A percentile compares a stretch with the other conserved stretches of the same genome.
These are phyloP conservation scores for Acer saccharum DNA, from an alignment of 345 rosid genomes.

Conservation along the genomic window DNA sequence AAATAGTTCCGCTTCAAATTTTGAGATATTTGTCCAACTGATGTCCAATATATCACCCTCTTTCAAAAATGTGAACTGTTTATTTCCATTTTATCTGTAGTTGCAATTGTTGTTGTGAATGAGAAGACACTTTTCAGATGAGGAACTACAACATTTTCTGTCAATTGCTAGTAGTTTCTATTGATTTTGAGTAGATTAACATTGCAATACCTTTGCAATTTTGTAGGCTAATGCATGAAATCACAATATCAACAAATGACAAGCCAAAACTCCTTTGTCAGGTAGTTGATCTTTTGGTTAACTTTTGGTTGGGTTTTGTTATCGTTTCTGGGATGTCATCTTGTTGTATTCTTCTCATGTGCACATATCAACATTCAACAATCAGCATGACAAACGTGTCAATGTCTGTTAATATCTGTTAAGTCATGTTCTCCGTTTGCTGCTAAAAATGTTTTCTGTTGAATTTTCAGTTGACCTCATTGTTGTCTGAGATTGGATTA, in stretches of 20 bases:
- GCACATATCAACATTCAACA: conserved; percentile 1
- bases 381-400: neutral
- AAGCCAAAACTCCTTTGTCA: conserved; percentile 65
- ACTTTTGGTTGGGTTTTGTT: conserved; percentile 7
- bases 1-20: conserved; percentile 20
- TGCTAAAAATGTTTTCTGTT: conserved; percentile 4
- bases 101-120: neutral
- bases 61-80: neutral
- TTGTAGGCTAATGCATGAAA: conserved; percentile 70
- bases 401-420: too few relatives aligned
- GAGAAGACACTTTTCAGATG: neutral
- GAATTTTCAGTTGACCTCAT: conserved; percentile 60
- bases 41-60: neutral
- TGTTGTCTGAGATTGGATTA: conserved; percentile 62
- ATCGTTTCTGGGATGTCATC: conserved; percentile 21
- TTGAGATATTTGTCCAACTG: conserved; percentile 5
- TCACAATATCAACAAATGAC: conserved; percentile 67
- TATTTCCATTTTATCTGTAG: neutral
- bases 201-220: conserved; percentile 17
- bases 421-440: neutral
- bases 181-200: conserved; percentile 12
- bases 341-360: neutral
- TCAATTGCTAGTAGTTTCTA: conserved; percentile 12
- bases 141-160: conserved; percentile 1
- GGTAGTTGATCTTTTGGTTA: conserved; percentile 40